Evolutionary conservation across 768 basidiomycete species (phyloP), one percentile per base, ranked within the genome.

Genomic region (Lactarius hatsudake): DNA sequence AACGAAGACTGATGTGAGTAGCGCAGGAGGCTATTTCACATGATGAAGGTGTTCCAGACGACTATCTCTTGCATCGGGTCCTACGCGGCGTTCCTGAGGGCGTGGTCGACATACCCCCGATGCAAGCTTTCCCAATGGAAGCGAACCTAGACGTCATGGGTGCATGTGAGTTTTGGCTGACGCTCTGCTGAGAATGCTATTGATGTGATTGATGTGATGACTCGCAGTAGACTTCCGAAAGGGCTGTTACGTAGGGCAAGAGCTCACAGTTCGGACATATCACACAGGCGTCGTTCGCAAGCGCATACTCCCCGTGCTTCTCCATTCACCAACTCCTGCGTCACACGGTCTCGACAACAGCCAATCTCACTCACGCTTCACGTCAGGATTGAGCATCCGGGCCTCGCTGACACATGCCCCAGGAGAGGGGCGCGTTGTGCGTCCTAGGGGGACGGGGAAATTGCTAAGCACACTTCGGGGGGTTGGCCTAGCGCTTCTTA

Each of bases 201-300:
- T 23, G 48, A 61, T 63, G 70, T 43, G 60, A 57, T 38, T 61
- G 40, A 68, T 65, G 36, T 68, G 43, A 62, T 30, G 62, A 5
- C 62, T 51, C 61, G 54, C 82, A 90, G 96, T 98, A 75, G 94
- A 98, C 77, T 98, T 97, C 76, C 82, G 93, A 64, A 99, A 99
- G 79, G 97, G 97, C 3, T 99, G 97, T 75, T 98, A 98, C 74
- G 89, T 98, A 6, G 97, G 97, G 10, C 97, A 99, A 81, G 97
- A 98, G 73, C 81, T 98, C 48, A 98, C 96, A 0, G 96, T 97
- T 7, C 86, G 97, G 61, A 98, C 96, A 43, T 96, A 96, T 76
- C 94, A 98, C 75, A 98, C 91, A 7, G 97, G 97, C 13, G 82
- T 90, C 32, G 80, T 97, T 53, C 83, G 97, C 68, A 98, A 98